Evolutionary conservation across 2,329 filamentous ascomycete genomes (phyloP), one percentile per base, ranked within the genome.

Genomic region (Exophiala sp.): DNA sequence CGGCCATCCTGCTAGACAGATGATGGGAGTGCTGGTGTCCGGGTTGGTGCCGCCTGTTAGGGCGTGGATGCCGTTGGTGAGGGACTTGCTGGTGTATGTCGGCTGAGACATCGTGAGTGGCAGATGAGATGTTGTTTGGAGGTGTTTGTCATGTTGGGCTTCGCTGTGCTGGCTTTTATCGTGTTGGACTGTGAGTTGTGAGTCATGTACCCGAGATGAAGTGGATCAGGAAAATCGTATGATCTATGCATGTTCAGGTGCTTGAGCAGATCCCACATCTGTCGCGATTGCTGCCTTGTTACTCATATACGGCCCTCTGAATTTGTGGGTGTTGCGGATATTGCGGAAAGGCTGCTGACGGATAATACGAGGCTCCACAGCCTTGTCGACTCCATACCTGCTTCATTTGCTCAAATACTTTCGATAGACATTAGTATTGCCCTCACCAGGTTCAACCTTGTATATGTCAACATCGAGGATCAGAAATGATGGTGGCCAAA

Each of bases 1-100:
- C 9, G 64, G 63, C 62, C 62, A 65, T 38, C 62, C 62, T 51
- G 62, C 43, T 14, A 65, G 44, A 44, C 65, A 64, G 21, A 66
- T 46, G 7, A 66, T 21, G 10, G 64, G 58, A 10, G 59, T 52
- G 8, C 59, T 60, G 7, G 36, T 14, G 39, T 3, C 8, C 16
- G 3, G n/a, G 4, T n/a, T n/a, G 53, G 59, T 58, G 9, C 65
- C 65, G 32, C 59, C 63, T 18, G 62, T 47, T 44, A 65, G 55
- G 41, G 64, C 65, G 35, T 58, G 58, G 48, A 65, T 52, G 14
- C 63, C 63, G 42, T 62, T 41, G 42, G 16, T 47, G 9, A 51
- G 40, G 10, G 12, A 2, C 18, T 51, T 51, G 39, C 29, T 51
- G 11, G 14, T 7, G 20, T 42, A 50, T 6, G 12, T 12, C 32